Conservation (phyloP, 345 rosid species). For the Geranium rotundifolium region DNA sequence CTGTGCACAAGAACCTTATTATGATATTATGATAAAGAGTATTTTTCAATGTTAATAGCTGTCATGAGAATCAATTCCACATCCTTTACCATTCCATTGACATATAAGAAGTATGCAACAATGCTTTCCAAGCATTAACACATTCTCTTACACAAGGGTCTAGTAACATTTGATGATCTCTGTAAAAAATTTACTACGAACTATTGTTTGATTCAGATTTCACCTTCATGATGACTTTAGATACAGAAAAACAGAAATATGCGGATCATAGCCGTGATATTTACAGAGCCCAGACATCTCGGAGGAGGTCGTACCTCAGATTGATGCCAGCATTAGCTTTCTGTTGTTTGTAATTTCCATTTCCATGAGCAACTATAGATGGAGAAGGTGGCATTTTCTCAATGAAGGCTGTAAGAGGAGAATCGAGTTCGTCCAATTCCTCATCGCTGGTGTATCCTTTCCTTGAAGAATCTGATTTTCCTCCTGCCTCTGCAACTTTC, state of each 20-base stretch:
- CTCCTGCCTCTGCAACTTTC: conserved; percentile 51
- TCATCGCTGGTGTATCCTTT: conserved; percentile 93
- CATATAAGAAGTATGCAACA: too few species aligned
- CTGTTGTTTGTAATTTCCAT: conserved; percentile 8
- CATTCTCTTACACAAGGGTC: too few species aligned
- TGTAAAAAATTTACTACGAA: too few species aligned
- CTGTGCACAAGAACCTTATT: neutral
- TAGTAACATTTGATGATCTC: too few species aligned
- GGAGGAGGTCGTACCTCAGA: conserved; percentile 70
- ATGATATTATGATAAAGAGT: neutral
- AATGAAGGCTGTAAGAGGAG: conserved; percentile 55
- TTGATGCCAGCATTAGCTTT: conserved; percentile 19
- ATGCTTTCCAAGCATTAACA: too few species aligned
- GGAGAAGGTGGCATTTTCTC: conserved; percentile 34
- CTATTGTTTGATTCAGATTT: too few species aligned
- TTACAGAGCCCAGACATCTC: conserved; percentile 66
- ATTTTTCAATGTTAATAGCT: neutral
- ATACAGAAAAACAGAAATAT: neutral
- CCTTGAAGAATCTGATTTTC: conserved; percentile 36
- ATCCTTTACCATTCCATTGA: too few species aligned
- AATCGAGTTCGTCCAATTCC: conserved; percentile 45
- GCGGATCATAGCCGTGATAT: conserved; percentile 1
- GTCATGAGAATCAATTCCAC: too few species aligned
- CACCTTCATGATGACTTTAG: too few species aligned
- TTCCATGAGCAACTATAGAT: conserved; percentile 12